Evolutionary conservation across 305 asterid genomes (phyloP).

Genomic region (Vinca major): DNA sequence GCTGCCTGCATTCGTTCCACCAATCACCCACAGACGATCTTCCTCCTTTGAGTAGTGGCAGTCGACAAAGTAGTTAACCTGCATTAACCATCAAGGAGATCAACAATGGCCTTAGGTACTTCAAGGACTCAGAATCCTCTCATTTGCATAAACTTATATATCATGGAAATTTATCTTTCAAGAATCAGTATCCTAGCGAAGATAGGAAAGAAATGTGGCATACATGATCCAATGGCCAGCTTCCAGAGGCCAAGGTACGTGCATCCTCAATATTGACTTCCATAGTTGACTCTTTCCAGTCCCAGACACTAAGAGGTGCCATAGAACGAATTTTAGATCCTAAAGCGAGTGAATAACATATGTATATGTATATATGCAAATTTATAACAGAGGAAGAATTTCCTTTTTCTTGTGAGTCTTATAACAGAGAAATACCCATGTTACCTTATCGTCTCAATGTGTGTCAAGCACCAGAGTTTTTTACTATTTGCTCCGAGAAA

Average conservation of each 20-base stretch:
- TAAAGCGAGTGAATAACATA: neutral
- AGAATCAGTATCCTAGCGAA: neutral
- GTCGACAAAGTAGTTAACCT: slow-evolving; percentile 84
- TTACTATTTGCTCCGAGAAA: slow-evolving; percentile 56
- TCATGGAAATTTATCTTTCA: neutral
- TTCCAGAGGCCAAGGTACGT: slow-evolving; percentile 64
- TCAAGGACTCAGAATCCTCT: neutral
- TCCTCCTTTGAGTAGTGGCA: slow-evolving; percentile 77
- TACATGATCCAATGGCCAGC: slow-evolving; percentile 65
- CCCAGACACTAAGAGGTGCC: slow-evolving; percentile 61
- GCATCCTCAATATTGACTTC: slow-evolving; percentile 74
- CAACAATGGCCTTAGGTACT: neutral
- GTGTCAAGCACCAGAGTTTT: slow-evolving; percentile 88
- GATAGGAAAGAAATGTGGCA: slow-evolving; percentile 7
- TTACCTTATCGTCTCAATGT: slow-evolving; percentile 87
- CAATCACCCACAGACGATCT: slow-evolving; percentile 62
- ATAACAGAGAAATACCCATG: neutral
- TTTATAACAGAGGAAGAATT: too few relatives aligned
- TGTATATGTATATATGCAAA: neutral
- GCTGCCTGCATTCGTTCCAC: slow-evolving; percentile 67
- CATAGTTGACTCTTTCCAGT: slow-evolving; percentile 48
- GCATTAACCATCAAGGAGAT: slow-evolving; percentile 13
- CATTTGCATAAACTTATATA: neutral
- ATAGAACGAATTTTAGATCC: neutral
- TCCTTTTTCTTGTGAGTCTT: too few relatives aligned